These are phyloP conservation scores for Nasturtium officinale DNA, from an alignment of 345 rosid species.

Conservation along the genomic window DNA sequence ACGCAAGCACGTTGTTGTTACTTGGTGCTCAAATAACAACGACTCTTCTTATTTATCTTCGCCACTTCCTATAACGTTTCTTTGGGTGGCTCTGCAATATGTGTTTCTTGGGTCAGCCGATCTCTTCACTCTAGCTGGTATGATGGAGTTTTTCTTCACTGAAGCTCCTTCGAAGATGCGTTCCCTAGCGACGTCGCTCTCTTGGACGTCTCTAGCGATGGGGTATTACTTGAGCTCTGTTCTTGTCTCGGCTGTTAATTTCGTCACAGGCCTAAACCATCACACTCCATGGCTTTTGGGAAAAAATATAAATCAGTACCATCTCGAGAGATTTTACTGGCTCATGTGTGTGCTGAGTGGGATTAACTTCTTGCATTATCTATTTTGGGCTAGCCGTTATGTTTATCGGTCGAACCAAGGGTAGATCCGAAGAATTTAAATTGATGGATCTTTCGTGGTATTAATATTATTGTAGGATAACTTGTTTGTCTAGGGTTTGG, in stretches of 20 bases:
- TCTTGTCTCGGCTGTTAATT: slow-evolving; percentile 63
- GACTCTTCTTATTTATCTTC: slow-evolving; percentile 38
- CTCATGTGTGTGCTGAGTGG: slow-evolving; percentile 75
- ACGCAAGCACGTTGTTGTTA: slow-evolving; percentile 49
- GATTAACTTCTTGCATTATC: slow-evolving; percentile 71
- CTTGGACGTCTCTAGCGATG: slow-evolving; percentile 95
- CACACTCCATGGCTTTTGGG: slow-evolving; percentile 73
- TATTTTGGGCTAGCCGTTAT: slow-evolving; percentile 83
- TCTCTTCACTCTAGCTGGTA: slow-evolving; percentile 83
- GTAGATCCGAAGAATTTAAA: slow-evolving; percentile 13
- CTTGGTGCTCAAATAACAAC: slow-evolving; percentile 43
- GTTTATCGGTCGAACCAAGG: slow-evolving; percentile 51
- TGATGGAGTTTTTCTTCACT: slow-evolving; percentile 94
- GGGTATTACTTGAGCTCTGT: slow-evolving; percentile 89
- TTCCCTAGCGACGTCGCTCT: slow-evolving; percentile 83
- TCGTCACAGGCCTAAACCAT: slow-evolving; percentile 48
- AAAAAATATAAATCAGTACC: slow-evolving; percentile 72
- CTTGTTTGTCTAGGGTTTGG: neutral
- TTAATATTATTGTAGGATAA: neutral
- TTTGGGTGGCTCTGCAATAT: slow-evolving; percentile 86
- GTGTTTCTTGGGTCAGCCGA: slow-evolving; percentile 97
- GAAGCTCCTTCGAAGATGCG: slow-evolving; percentile 85
- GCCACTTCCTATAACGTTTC: slow-evolving; percentile 83
- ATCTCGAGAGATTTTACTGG: slow-evolving; percentile 86
- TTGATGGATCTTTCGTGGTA: neutral